Base-by-base conservation (phyloP, 2,329 filamentous ascomycete genomes). In the Fusarium scirpi region DNA sequence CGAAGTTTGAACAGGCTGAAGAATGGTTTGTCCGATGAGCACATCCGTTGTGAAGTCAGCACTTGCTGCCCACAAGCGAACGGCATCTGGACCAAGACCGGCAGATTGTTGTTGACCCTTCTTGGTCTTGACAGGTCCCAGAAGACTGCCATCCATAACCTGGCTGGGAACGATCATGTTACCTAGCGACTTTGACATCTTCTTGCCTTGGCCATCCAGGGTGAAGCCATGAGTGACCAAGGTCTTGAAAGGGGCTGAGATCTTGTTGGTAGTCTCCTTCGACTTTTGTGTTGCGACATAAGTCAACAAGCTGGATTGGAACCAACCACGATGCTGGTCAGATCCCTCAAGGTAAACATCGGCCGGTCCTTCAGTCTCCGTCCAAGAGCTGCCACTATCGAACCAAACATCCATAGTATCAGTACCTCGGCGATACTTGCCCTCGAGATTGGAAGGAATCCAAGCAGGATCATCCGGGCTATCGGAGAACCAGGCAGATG, bases 341-440 rank as follows among this genome's bases (percentile, higher is more conserved):
- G 92, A 93, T 32, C 96, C 96, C 82, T 99, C 96, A 5, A 98
- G 87, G 77, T 97, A 98, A 25, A 98, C 87, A 78, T 99, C 94
- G 1, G 94, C 94, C 25, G 78, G 90, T 29, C 78, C 76, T 11
- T 79, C 73, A 29, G 82, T 84, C 76, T 88, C 85, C 6, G 85
- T 92, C 96, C 96, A 99, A 76, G 94, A 97, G 52, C 92, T 97
- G 8, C 96, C 96, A 71, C 96, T 98, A 79, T 99, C 96, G 74
- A 99, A 99, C 96, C 96, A 99, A 12, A 99, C 96, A 79, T 99
- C 96, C 96, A 99, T 99, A 0, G 96, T 99, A 76, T 99, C 96
- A 45, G 85, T 92, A 16, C 95, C 95, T 67, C 96, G 91, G 49
- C 87, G 84, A 77, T 91, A 96, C 8, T 82, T 77, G 11, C 84